Base-by-base conservation (phyloP, 768 basidiomycete genomes). In the Trametes cinnabarina region DNA sequence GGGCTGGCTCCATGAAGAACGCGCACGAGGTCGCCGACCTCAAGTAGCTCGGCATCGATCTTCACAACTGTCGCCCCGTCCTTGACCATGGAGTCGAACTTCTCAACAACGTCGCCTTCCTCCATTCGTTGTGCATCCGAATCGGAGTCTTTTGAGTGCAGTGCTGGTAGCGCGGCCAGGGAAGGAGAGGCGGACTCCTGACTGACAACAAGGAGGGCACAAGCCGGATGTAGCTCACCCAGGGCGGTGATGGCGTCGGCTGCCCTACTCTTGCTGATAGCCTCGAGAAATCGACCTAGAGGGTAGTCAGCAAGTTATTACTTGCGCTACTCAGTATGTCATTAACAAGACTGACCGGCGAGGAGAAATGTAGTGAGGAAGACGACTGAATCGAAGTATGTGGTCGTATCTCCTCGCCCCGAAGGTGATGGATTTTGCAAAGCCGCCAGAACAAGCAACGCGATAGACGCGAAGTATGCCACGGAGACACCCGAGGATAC, bases 311-410 rank as follows among this genome's bases (percentile, higher is more conserved):
- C n/a, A n/a, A n/a, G n/a, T n/a, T n/a, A 11, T 12, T 15, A 23
- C 43, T 19, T 41, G 28, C 42, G 51, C 23, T 57, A 55, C 26
- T 51, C 44, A 3, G 2, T 5, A 39, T 25, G 32, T 25, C 44
- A 4, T n/a, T n/a, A 43, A 58, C 48, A 51, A 7, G 3, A 63
- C 73, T 70, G 53, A 80, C 92, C 92, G 42, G 78, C 75, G 4
- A 94, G 76, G 23, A 93, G 77, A 69, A 94, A 92, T 77, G 90
- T 82, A 26, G 90, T 86, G 47, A 94, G 72, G 65, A 94, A 89
- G 10, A 92, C 84, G 12, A 87, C 86, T 0, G 86, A 82, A 65
- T 94, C 92, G 62, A 94, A 93, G 67, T 92, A 93, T 2, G 87
- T 88, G 0, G 82, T 84, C 7, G 78, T 77, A 47, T 87, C 80